A percentile compares a stretch with the other conserved stretches of the same genome.
Evolutionary conservation across 371 early-diverging fungal species (phyloP).

Genomic region (Rhizopus microsporus): DNA sequence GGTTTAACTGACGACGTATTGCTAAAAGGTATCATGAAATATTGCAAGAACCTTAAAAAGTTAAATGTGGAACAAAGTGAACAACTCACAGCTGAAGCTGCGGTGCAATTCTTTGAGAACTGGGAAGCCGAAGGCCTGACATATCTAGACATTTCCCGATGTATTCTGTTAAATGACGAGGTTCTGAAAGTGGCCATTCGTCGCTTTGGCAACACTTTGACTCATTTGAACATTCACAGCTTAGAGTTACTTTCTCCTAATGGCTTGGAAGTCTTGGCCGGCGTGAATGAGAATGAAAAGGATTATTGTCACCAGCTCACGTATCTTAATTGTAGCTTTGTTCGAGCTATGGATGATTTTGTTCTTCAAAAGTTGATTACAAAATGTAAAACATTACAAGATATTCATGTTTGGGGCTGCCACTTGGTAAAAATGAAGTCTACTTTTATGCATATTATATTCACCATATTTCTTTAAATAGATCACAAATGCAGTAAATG

Average conservation of each 20-base stretch:
- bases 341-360: slow-evolving; percentile 72
- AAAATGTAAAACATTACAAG: slow-evolving; percentile 43
- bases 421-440: slow-evolving; percentile 31
- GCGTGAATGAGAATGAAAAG: slow-evolving; percentile 13
- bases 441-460: slow-evolving; percentile 2
- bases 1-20: slow-evolving; percentile 56
- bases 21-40: slow-evolving; percentile 52
- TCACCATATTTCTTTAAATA: slow-evolving; percentile 1
- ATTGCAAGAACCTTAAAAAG: slow-evolving; percentile 54
- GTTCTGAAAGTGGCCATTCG: slow-evolving; percentile 58
- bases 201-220: slow-evolving; percentile 61
- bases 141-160: slow-evolving; percentile 55
- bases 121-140: slow-evolving; percentile 54
- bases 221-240: slow-evolving; percentile 67
- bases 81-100: slow-evolving; percentile 58
- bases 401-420: slow-evolving; percentile 75
- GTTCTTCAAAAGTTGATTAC: slow-evolving; percentile 57
- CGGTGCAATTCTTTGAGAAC: slow-evolving; percentile 55
- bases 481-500: not conserved
- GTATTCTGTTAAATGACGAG: slow-evolving; percentile 57
- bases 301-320: slow-evolving; percentile 40
- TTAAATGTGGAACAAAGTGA: slow-evolving; percentile 61
- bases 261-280: slow-evolving; percentile 54
- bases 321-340: slow-evolving; percentile 72
- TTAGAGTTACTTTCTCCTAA: slow-evolving; percentile 65